Evolutionary conservation across 23 red algal genomes (phyloP), one percentile per base, ranked within the genome.

Genomic region (Gracilariopsis chorda): DNA sequence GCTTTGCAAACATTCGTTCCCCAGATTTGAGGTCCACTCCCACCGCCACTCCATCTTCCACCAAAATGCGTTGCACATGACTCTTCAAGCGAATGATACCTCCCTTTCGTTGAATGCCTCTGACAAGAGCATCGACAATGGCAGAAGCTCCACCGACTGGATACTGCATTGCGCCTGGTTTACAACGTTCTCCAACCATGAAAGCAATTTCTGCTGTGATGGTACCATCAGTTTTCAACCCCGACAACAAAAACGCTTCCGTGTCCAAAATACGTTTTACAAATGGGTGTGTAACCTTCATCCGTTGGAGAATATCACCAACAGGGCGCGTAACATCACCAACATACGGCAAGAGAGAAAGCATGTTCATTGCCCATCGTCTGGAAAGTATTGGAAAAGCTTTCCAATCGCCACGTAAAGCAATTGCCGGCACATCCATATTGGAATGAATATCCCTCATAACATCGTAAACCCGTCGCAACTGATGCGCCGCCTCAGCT

Each of bases 121-220:
- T 51, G 41, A 93, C 92, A 45, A 96, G 56, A 11, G 94, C 89
- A 61, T 93, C 78, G 8, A 92, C 67, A 35, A 96, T 86, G 33
- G 89, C 65, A 13, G 29, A 29, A 13, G 72, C 87, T 33, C 94
- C 94, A 0, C 87, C 87, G 20, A 93, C 12, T 7, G 94, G 94
- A 89, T 92, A 96, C 69, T 96, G 89, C 47, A 92, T 86, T 25
- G 73, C 48, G 63, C 70, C 56, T 46, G 23, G 46, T 30, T 92
- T 85, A 10, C 47, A 61, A 60, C 88, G 34, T 77, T 94, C 92
- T 13, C 94, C 87, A 20, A 96, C 67, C 94, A 96, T 96, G 40
- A 96, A 96, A 35, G 94, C 94, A 56, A 96, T 90, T 53, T 96
- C 94, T 0, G 94, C 94, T 12, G 94, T 96, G 62, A 92, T 91